Evolutionary conservation across 1,284 basidiomycete genomes (phyloP), one percentile per base, ranked within the genome.

Genomic region (Pascua sp.): DNA sequence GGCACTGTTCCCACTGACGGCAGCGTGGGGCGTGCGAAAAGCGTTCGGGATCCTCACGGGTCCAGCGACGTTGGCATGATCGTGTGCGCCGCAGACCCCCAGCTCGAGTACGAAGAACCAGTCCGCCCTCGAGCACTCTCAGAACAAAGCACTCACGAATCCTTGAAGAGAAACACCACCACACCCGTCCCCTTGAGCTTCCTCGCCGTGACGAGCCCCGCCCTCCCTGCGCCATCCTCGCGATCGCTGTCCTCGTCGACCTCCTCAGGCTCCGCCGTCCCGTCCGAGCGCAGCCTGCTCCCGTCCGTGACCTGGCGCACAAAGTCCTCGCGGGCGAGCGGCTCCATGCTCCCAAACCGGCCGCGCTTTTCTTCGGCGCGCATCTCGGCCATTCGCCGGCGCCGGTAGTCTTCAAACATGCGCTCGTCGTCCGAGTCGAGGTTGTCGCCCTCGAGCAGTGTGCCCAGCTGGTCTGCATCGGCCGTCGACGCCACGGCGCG

Each of bases 251-350:
- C 61, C 56, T 78, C 51, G 51, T 67, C 66, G 16, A 64, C 66
- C 38, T 64, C 59, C 36, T 67, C 65, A 15, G 62, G 81, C 38
- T 68, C 73, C 15, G 69, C 68, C 46, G 84, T 82, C 55, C 87
- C 87, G 9, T 86, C 84, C 53, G 88, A 84, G 61, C 84, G 80
- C 4, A 84, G 73, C 63, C 84, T 85, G 75, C 92, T 96, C 1
- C 90, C 91, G 57, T 98, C 93, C 0, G 94, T 98, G 15, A 98
- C 90, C 70, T 98, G 91, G 51, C 88, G 81, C 39, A 90, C 95
- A 76, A 98, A 98, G 73, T 97, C 94, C 16, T 93, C 91, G 62
- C 95, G 81, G 37, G 86, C 85, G 61, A 98, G 95, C 2, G 92
- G 92, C 76, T 88, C 89, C 49, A 98, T 84, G 47, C 86, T 79